Base-by-base conservation (phyloP, 331 rosid species). In the Malus hybrid region DNA sequence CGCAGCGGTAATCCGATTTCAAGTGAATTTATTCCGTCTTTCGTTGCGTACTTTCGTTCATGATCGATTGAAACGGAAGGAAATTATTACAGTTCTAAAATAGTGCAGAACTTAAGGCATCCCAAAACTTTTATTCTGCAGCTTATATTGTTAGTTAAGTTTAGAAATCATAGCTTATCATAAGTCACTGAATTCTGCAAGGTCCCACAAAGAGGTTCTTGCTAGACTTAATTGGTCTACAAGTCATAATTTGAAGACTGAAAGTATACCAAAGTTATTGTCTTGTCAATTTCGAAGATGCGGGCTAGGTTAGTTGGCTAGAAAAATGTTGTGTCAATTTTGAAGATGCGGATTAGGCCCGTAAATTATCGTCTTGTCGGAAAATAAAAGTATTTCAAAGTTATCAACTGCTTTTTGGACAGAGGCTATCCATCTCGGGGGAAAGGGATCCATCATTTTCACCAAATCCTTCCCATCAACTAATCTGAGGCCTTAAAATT, bases 1-100 rank as follows among this genome's bases (percentile, higher is more conserved):
- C 73, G 80, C 73, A 81, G 84, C 85, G 70, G 59, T 83, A 69
- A 80, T 73, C 77, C 46, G 78, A 85, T 44, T 81, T 85, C 78
- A 42, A 83, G 74, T 83, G 71, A 82, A 61, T 65, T 76, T 33
- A 50, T 78, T 65, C 64, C 28, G 74, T 65, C 59, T 87, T 86
- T 80, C 52, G 69, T 67, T 34, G 42, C 79, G 68, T 56, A 56
- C 64, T 81, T 71, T 66, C 70, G 32, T 70, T 80, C 76, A 18
- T 77, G 81, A 83, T 82, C 77, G 66, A 80, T 85, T 24, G 70
- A 75, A 75, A 39, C 81, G 67, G 79, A 70, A 69, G 75, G 83
- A 77, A 76, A 74, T 70, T 67, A 39, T 69, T 73, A 83, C 85
- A 84, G 80, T 84, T 76, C 61, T 28, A 73, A 61, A 39, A 24